phyloP scores from a whole-genome alignment of 1,284 basidiomycete species.

The Pholiota adiposa region DNA sequence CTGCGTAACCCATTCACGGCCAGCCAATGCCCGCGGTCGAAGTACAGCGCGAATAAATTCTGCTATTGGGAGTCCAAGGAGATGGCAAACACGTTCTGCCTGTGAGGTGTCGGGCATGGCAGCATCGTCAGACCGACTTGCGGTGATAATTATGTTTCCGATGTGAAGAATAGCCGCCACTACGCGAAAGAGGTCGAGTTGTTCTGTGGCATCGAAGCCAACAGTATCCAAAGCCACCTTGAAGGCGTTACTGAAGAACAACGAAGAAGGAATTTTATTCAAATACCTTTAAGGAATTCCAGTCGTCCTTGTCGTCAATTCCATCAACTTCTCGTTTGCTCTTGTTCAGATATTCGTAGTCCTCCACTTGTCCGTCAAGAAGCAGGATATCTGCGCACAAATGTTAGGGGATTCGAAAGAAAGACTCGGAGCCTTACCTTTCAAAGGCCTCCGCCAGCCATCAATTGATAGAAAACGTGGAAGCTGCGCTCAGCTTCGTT shows the following conservation, averaged over 20 bases:
- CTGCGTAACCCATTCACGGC: constrained; percentile 96
- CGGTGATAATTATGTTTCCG: constrained; percentile 88
- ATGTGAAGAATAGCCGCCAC: constrained; percentile 95
- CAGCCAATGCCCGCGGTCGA: constrained; percentile 90
- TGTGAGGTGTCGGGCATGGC: constrained; percentile 81
- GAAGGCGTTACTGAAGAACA: background rate
- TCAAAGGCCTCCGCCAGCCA: constrained; percentile 70
- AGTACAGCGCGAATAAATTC: constrained; percentile 92
- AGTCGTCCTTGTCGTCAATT: constrained; percentile 92
- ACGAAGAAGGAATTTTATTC: background rate
- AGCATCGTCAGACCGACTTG: constrained; percentile 88
- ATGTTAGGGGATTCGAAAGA: background rate
- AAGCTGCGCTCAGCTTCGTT: constrained; percentile 92
- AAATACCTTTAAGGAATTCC: constrained; percentile 76
- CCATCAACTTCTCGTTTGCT: constrained; percentile 93
- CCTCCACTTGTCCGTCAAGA: constrained; percentile 75
- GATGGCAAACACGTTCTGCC: constrained; percentile 91
- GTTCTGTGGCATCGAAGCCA: constrained; percentile 85
- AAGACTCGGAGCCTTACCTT: constrained; percentile 46
- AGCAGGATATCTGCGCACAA: constrained; percentile 68
- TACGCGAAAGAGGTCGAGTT: constrained; percentile 93
- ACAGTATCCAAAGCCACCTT: constrained; percentile 85
- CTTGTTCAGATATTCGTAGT: constrained; percentile 93
- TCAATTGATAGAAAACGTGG: constrained; percentile 95
- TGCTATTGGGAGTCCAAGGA: constrained; percentile 89